Evolutionary conservation across 2,329 filamentous ascomycete species (phyloP), one percentile per base, ranked within the genome.

Genomic region (Paramyrothecium sp.): DNA sequence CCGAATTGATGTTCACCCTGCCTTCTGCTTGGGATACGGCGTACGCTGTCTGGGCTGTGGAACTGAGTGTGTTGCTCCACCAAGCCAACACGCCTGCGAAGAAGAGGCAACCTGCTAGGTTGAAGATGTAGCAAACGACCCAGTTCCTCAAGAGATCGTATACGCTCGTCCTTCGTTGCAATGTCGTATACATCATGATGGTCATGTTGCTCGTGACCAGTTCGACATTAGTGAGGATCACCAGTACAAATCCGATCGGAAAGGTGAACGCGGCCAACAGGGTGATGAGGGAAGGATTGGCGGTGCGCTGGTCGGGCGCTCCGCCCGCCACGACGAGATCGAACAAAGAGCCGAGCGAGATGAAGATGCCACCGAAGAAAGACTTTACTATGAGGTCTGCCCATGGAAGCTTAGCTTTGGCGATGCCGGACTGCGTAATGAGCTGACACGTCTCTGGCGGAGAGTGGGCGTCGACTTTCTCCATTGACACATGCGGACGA

Each of bases 201-300:
- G 49, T 19, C 49, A 51, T 51, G 23, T 51, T 51, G 49, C 49
- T 51, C 49, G 49, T 51, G 7, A 51, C 49, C 10, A 51, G 49
- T 23, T 51, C 49, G 49, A 51, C 49, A 19, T 51, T 51, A 3
- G 23, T 23, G 2, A 51, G 23, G 23, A 51, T 51, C 8, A 51
- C 49, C 10, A 51, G 22, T 11, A 51, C 49, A 7, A 51, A 51
- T 20, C 49, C 49, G 2, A 51, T 51, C 21, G 49, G 49, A 30
- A 51, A 51, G 21, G 23, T 33, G 23, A 51, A 51, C 30, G 49
- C 49, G 49, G 49, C 49, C 49, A 51, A 33, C 21, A 51, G 49
- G 5, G 49, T 51, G 49, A 51, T 19, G 12, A 51, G 26, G 3
- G 49, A 51, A 20, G 49, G 49, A 30, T 51, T 51, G 17, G 49